A percentile compares a stretch with the other conserved stretches of the same genome.
phyloP scores from a whole-genome alignment of 2,329 filamentous ascomycete species.

The Neopestalotiopsis sp. region DNA sequence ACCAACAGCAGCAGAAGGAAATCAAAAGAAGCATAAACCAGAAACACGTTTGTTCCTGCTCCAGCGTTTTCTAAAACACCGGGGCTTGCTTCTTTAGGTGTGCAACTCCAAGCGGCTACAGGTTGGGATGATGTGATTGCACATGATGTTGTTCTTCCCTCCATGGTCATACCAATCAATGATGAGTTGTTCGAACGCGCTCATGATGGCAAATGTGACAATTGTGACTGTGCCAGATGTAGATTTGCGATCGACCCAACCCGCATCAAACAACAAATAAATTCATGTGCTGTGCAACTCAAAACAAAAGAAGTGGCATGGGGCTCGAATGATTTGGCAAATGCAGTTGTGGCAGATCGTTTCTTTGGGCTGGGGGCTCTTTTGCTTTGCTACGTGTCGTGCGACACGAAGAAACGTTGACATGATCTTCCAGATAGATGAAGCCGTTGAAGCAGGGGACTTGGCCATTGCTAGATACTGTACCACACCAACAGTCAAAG shows the following conservation, averaged over 20 bases:
- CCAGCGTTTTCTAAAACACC: background rate
- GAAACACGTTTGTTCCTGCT: conserved; percentile 14
- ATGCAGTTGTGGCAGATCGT: background rate
- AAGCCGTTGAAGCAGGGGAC: background rate
- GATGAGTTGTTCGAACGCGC: too few species aligned
- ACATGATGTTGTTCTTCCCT: too few species aligned
- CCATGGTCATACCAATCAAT: too few species aligned
- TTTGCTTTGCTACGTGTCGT: background rate
- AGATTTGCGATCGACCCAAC: background rate
- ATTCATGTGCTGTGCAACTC: background rate
- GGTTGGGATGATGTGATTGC: too few species aligned
- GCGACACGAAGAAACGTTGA: background rate
- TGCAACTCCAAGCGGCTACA: background rate
- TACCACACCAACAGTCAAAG: background rate
- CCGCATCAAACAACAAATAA: background rate
- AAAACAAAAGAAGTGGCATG: background rate
- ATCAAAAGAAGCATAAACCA: conserved; percentile 8
- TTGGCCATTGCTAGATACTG: background rate
- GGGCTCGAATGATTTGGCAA: background rate
- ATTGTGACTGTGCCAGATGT: background rate
- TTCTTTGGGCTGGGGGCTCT: background rate
- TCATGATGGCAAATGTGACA: too few species aligned
- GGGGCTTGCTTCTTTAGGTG: background rate
- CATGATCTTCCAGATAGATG: background rate
- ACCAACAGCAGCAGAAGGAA: too few species aligned